Evolutionary conservation across 225 moss, liverwort and hornwort genomes (phyloP), one percentile per base, ranked within the genome.

Genomic region (Asterella californica): DNA sequence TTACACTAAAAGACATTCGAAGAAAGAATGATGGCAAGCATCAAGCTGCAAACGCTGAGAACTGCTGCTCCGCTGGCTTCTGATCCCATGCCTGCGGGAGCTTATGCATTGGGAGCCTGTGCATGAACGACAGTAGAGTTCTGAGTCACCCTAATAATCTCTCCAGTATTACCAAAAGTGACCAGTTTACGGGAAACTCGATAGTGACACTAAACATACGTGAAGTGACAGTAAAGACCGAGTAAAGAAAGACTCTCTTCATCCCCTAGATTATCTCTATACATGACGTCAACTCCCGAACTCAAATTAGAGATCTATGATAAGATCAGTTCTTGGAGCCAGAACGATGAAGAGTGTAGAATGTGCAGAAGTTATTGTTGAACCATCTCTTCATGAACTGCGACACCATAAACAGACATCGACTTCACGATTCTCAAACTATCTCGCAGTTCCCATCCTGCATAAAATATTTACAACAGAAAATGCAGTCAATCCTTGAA

Each of bases 101-200:
- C 4, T 10, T 61, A 9, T 19, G 67, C 18, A 32, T n/a, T 32
- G 30, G 67, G 67, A 30, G n/a, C 17, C 15, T 15, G 32, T 32
- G 67, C 21, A 9, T 8, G 70, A 25, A 18, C 12, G 38, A 18
- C 73, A 9, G 61, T 37, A 19, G 32, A 54, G 48, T n/a, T 79
- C 49, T 79, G 81, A 38, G 72, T 76, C 22, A 87, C 62, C 32
- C 83, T 74, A 47, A 79, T 66, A 33, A 87, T 82, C 42, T 82
- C 30, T 32, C 84, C 84, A 8, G 76, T 83, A 19, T 62, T 36
- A 54, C 84, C 87, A 6, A 79, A 79, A 76, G 84, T 87, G 22
- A 84, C 87, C 42, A 87, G 38, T n/a, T 70, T 42, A 70, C 3
- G 42, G 42, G 7, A 42, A 42, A 42, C 42, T 42, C 42, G 42